Conservation (phyloP, 2,329 filamentous ascomycete genomes). For the Hypoxylon sp. region DNA sequence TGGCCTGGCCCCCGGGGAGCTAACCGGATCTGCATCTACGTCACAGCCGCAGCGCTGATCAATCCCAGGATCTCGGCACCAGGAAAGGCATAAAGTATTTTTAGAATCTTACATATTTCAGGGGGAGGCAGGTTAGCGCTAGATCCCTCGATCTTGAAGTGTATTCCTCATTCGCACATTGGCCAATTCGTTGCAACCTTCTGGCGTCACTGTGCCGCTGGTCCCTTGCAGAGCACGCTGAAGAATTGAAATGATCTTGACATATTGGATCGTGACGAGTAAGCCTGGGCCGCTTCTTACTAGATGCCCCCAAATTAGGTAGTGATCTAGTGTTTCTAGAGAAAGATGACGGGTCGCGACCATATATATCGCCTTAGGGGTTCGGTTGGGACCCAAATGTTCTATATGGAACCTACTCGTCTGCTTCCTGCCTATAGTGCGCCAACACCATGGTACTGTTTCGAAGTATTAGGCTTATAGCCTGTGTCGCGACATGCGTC, state of each 20-base stretch:
- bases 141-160: not conserved
- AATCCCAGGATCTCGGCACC: slow-evolving; percentile 9
- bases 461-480: slow-evolving; percentile 23
- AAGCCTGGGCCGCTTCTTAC: not conserved
- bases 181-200: slow-evolving; percentile 1
- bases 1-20: slow-evolving; percentile 15
- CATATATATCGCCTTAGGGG: not conserved
- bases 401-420: not conserved
- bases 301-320: not conserved
- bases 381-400: not conserved
- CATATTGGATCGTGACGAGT: not conserved
- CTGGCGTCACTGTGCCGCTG: slow-evolving; percentile 1
- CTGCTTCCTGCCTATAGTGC: not conserved
- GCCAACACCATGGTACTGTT: slow-evolving; percentile 18
- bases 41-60: slow-evolving; percentile 16
- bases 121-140: not conserved
- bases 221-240: not conserved
- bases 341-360: slow-evolving; percentile 5
- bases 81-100: slow-evolving; percentile 21
- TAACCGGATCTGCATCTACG: slow-evolving; percentile 27
- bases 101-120: slow-evolving; percentile 23
- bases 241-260: not conserved
- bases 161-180: slow-evolving; percentile 8
- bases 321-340: not conserved
- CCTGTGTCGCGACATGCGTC: slow-evolving; percentile 30